Conservation (phyloP, 1,284 basidiomycete species). For the Sporisorium reilianum region DNA sequence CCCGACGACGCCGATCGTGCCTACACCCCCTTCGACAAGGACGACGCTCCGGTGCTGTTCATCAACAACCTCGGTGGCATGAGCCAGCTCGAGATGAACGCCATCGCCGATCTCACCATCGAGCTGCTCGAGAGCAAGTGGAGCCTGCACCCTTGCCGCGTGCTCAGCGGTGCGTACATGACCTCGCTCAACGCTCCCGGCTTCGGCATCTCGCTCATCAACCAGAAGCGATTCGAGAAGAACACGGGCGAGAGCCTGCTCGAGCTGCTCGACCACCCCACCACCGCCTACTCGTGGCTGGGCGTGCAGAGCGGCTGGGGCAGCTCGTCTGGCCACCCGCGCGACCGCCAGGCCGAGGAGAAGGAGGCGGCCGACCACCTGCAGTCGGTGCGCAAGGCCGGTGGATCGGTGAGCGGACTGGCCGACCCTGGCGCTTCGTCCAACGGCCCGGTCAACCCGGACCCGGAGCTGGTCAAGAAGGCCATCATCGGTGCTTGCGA, state of each 20-base stretch:
- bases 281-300: constrained; percentile 70
- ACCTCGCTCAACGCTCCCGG: constrained; percentile 73
- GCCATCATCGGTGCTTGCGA: constrained; percentile 69
- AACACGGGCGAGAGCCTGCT: constrained; percentile 69
- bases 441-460: constrained; percentile 58
- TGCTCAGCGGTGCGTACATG: constrained; percentile 71
- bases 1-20: constrained; percentile 71
- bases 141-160: constrained; percentile 70
- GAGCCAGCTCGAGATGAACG: constrained; percentile 74
- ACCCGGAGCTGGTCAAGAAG: constrained; percentile 60
- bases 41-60: constrained; percentile 71
- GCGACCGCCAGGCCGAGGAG: constrained; percentile 61
- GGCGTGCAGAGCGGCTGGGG: constrained; percentile 68
- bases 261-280: constrained; percentile 71
- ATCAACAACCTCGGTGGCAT: constrained; percentile 76
- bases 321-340: constrained; percentile 51
- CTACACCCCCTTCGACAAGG: constrained; percentile 71
- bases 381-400: constrained; percentile 52
- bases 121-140: constrained; percentile 70
- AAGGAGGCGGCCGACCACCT: constrained; percentile 63
- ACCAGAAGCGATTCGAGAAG: constrained; percentile 70
- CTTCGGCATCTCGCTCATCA: constrained; percentile 71
- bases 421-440: constrained; percentile 49
- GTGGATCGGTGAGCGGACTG: constrained; percentile 62
- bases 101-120: constrained; percentile 72